Percentiles rank a stretch among this genome's conserved stretches.
These are phyloP conservation scores for Boletus bicolor DNA, from an alignment of 768 basidiomycete genomes.

Conservation along the genomic window DNA sequence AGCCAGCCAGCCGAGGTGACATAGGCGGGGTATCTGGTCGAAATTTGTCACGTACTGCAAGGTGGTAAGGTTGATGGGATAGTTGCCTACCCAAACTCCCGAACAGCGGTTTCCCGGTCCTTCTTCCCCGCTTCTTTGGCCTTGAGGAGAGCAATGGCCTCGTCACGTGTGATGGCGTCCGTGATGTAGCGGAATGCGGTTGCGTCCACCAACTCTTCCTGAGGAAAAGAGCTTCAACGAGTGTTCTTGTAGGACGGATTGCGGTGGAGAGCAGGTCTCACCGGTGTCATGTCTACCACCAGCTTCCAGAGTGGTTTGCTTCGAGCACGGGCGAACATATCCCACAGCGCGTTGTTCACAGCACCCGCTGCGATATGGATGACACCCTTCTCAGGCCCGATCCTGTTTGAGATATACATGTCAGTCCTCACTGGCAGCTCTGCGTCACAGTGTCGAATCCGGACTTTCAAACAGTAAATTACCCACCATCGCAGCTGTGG, in stretches of 20 bases:
- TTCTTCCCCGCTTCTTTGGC: constrained; percentile 73
- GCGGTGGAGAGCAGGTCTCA: constrained; percentile 22
- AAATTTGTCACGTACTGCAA: neutral
- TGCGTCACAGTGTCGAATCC: neutral
- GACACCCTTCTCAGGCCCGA: constrained; percentile 94
- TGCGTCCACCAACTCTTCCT: constrained; percentile 78
- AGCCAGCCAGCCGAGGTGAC: constrained; percentile 94
- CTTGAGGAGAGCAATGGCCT: constrained; percentile 81
- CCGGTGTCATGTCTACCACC: constrained; percentile 85
- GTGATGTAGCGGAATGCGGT: constrained; percentile 88
- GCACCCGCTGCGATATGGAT: constrained; percentile 88
- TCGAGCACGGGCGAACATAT: constrained; percentile 78
- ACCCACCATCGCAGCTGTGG: constrained; percentile 84
- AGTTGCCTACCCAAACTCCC: constrained; percentile 53
- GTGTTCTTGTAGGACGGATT: neutral
- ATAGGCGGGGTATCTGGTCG: constrained; percentile 81
- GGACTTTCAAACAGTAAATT: neutral
- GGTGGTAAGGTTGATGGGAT: neutral
- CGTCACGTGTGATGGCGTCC: constrained; percentile 88
- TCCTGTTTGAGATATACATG: constrained; percentile 43
- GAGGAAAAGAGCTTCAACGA: neutral
- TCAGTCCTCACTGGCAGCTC: neutral
- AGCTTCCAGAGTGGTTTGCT: constrained; percentile 93
- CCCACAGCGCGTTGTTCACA: constrained; percentile 93
- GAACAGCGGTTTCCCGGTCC: constrained; percentile 73